Percentiles rank a stretch among this genome's conserved stretches.
These are phyloP conservation scores for Perilla frutescens DNA, from an alignment of 257 asterid genomes.

Conservation along the genomic window DNA sequence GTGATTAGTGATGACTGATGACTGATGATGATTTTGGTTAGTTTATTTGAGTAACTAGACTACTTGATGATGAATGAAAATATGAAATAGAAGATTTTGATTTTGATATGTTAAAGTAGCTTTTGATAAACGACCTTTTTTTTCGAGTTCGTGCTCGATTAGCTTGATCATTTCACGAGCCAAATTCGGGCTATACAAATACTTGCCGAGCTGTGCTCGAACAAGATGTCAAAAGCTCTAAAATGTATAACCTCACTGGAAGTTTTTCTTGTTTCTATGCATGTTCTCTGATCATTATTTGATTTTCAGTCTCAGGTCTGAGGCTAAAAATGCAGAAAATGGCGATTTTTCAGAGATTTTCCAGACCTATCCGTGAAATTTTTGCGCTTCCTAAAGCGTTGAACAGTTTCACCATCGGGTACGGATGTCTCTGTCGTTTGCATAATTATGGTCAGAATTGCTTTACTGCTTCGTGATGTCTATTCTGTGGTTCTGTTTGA, in stretches of 20 bases:
- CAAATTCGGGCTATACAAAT: too few species aligned
- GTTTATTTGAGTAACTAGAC: too few species aligned
- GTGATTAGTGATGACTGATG: too few species aligned
- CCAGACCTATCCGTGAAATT: slow-evolving; percentile 60
- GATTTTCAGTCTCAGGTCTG: slow-evolving; percentile 20
- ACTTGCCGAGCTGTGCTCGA: too few species aligned
- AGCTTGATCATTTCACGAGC: too few species aligned
- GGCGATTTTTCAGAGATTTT: slow-evolving; percentile 59
- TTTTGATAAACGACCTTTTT: too few species aligned
- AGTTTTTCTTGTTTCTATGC: background rate
- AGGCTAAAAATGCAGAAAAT: slow-evolving; percentile 46
- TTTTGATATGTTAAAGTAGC: too few species aligned
- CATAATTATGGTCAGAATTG: background rate
- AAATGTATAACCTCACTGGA: background rate
- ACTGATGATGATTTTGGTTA: too few species aligned
- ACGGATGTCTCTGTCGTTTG: slow-evolving; percentile 13
- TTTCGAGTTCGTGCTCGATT: too few species aligned
- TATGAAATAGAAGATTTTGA: too few species aligned
- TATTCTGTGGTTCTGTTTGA: background rate
- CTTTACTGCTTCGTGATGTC: background rate
- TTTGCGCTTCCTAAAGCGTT: slow-evolving; percentile 56
- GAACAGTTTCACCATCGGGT: slow-evolving; percentile 69
- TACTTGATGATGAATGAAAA: too few species aligned
- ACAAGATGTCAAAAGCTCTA: background rate
- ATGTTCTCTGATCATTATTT: background rate